Conservation (phyloP, 495 filamentous ascomycete species). For the Mycothermus thermophilus region DNA sequence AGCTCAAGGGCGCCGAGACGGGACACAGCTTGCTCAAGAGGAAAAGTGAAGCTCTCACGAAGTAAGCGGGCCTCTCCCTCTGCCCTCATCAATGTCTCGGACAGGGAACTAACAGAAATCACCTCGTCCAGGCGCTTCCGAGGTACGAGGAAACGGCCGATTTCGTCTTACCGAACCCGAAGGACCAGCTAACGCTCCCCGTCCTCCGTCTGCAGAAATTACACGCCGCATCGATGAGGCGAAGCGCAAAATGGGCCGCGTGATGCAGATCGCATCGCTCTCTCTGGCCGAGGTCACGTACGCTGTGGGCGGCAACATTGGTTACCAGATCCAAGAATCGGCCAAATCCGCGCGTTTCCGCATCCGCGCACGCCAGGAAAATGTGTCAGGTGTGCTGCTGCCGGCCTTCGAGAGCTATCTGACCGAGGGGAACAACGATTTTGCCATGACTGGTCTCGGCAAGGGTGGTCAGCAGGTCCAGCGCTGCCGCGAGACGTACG, state of each 20-base stretch:
- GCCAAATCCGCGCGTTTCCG: slow-evolving; percentile 86
- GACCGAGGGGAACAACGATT: slow-evolving; percentile 85
- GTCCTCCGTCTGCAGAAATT: slow-evolving; percentile 48
- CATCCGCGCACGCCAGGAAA: slow-evolving; percentile 88
- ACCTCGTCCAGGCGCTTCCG: slow-evolving; percentile 55
- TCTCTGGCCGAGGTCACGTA: slow-evolving; percentile 97
- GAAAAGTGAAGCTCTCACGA: slow-evolving; percentile 87
- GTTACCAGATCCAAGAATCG: slow-evolving; percentile 93
- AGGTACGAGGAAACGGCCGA: slow-evolving; percentile 35
- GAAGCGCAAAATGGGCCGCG: slow-evolving; percentile 98
- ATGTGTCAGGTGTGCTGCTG: slow-evolving; percentile 90
- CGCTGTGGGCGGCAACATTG: slow-evolving; percentile 88
- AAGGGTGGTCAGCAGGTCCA: slow-evolving; percentile 98
- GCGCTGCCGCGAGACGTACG: slow-evolving; percentile 88
- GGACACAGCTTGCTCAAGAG: slow-evolving; percentile 79
- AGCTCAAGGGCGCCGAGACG: slow-evolving; percentile 92
- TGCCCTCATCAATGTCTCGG: too few relatives aligned
- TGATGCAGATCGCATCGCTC: slow-evolving; percentile 98
- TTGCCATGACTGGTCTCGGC: slow-evolving; percentile 87
- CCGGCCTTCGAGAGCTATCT: slow-evolving; percentile 84
- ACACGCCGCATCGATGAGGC: slow-evolving; percentile 95
- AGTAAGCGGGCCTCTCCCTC: slow-evolving; percentile 33
- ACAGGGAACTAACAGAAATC: too few relatives aligned
- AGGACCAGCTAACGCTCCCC: not conserved
- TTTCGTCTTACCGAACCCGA: not conserved